These are phyloP conservation scores for Mariannaea elegans DNA, from an alignment of 2,329 filamentous ascomycete species.

Conservation along the genomic window DNA sequence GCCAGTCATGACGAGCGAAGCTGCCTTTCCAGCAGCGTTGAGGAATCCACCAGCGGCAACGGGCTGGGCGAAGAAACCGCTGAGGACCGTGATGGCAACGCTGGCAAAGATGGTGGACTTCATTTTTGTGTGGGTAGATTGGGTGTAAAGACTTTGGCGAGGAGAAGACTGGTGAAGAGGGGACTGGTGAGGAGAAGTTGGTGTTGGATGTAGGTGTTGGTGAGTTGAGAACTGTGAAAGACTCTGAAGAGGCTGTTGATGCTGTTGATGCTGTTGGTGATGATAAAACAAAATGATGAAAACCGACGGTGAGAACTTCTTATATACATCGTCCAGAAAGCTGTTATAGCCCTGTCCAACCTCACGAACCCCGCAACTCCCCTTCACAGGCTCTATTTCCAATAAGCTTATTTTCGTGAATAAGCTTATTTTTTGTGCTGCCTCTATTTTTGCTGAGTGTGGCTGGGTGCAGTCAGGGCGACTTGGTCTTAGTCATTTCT, in stretches of 20 bases:
- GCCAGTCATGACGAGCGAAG: neutral
- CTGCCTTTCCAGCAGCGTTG: constrained; percentile 13
- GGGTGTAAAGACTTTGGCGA: neutral
- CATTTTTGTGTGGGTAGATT: constrained; percentile 5
- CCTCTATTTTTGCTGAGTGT: neutral
- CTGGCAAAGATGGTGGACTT: constrained; percentile 3
- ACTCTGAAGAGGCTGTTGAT: neutral
- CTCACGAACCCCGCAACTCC: too few relatives aligned
- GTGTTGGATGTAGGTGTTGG: neutral
- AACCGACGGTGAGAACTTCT: neutral
- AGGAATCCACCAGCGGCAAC: constrained; percentile 15
- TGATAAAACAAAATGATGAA: neutral
- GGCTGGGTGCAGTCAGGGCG: neutral
- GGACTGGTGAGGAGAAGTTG: neutral
- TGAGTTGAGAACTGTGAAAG: neutral
- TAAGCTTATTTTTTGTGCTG: neutral
- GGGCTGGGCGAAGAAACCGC: constrained; percentile 13
- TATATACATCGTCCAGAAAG: neutral
- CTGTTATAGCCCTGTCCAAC: neutral
- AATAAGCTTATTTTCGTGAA: neutral
- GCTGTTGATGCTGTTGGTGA: too few relatives aligned
- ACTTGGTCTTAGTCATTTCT: neutral
- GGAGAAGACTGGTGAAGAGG: neutral
- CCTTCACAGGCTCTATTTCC: neutral
- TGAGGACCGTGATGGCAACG: constrained; percentile 7